These are phyloP conservation scores for Plasmodium blacklocki DNA, from an alignment of 169 alveolate species.

Conservation along the genomic window DNA sequence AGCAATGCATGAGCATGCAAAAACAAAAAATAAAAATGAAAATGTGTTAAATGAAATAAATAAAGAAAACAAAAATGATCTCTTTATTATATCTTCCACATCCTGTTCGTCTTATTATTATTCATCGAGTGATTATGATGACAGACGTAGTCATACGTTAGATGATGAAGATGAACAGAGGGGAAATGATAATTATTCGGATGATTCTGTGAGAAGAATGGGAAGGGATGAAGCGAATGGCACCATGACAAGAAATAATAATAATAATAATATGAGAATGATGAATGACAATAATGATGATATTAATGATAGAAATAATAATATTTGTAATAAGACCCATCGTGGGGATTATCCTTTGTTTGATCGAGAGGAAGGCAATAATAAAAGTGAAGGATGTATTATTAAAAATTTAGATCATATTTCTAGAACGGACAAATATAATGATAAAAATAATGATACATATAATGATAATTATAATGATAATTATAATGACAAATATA, in stretches of 20 bases:
- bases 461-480: no score
- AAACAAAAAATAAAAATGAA: constrained; percentile 20
- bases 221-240: no score
- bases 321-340: background rate
- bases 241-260: background rate
- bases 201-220: background rate
- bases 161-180: background rate
- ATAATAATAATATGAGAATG: constrained; percentile 1
- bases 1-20: constrained; percentile 33
- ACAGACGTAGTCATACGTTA: background rate
- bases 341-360: no score
- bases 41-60: constrained; percentile 19
- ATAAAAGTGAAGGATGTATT: no score
- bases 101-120: constrained; percentile 69
- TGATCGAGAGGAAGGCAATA: no score
- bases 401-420: no score
- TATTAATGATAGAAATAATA: background rate
- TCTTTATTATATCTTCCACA: constrained; percentile 72
- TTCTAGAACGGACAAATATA: no score
- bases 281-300: background rate
- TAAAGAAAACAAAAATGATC: constrained; percentile 46
- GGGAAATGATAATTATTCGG: background rate
- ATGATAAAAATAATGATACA: background rate
- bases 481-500: no score
- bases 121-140: constrained; percentile 58